A percentile compares a stretch with the other conserved stretches of the same genome.
These are phyloP conservation scores for Flaveria ramosissima DNA, from an alignment of 129 eudicot species.

Conservation along the genomic window DNA sequence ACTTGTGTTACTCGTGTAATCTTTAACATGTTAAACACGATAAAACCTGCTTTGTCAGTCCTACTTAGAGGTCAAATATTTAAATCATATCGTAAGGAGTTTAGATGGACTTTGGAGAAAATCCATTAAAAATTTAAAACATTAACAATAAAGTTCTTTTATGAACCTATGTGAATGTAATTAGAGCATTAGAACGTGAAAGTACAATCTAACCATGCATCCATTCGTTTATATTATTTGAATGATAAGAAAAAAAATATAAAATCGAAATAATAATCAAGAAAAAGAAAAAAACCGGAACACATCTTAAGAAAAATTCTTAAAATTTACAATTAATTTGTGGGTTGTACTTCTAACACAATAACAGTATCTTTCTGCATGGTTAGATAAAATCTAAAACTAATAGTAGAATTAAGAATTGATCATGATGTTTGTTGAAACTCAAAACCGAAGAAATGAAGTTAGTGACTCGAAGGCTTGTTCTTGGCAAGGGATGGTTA, in stretches of 20 bases:
- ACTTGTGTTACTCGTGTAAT: no score
- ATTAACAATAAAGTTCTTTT: not conserved
- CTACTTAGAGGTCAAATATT: no score
- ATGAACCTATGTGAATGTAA: not conserved
- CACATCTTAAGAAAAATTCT: conserved; percentile 10
- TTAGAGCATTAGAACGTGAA: no score
- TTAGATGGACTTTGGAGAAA: no score
- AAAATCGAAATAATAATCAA: not conserved
- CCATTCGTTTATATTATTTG: not conserved
- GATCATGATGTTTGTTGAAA: not conserved
- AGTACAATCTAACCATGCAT: no score
- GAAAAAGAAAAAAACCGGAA: not conserved
- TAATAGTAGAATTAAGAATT: not conserved
- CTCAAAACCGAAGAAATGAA: conserved; percentile 46
- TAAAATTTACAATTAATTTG: conserved; percentile 27
- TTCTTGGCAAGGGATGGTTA: conserved; percentile 81
- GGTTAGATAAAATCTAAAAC: conserved; percentile 28
- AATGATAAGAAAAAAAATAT: not conserved
- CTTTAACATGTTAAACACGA: no score
- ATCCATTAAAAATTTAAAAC: not conserved
- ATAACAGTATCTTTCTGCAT: conserved; percentile 23
- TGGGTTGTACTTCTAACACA: conserved; percentile 25
- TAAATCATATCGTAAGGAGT: no score
- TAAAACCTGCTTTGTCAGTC: no score
- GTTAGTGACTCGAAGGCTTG: conserved; percentile 61